Evolutionary conservation across 176 grass and related monocot species (phyloP), one percentile per base, ranked within the genome.

Genomic region (Panicum miliaceum): DNA sequence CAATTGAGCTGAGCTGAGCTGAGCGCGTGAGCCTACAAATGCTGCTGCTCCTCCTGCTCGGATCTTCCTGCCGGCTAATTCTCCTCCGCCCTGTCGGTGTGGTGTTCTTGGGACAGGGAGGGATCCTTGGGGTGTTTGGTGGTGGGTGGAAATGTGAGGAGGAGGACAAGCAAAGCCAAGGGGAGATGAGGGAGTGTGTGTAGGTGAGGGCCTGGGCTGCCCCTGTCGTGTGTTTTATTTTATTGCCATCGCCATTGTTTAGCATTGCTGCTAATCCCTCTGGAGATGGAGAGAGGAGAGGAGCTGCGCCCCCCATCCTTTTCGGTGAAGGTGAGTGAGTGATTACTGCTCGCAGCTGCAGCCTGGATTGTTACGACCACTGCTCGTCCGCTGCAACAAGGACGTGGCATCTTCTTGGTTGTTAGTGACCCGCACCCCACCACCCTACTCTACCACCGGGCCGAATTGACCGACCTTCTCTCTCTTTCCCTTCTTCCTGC

Each of bases 361-460:
- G 70, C 26, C 73, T 76, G 34, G 19, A 79, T 76, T 77, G 78
- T 84, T 81, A 85, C 79, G 56, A 25, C 22, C 54, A 37, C 45
- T 86, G 84, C 69, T 72, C 69, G 43, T 91, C 77, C 54, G 23
- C 91, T 84, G 87, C 64, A 83, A 84, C 84, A 90, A 86, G 77
- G 91, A 97, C 91, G 70, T 87, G 84, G 75, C 91, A 97, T 91
- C 89, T 84, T 86, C 82, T 77, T 84, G 74, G 89, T 87, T 75
- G 84, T 79, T 86, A 79, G 73, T 64, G 68, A 80, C 76, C 67
- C 57, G 27, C 71, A 53, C 71, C 71, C 26, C 70, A 78, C 74
- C 74, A 1, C 11, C 12, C 20, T 3, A 4, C 22, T 8, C 53
- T 22, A 54, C 52, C 6, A 10, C 10, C 7, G 29, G 1, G 12